Evolutionary conservation across 352 stramenopile species (phyloP), one percentile per base, ranked within the genome.

Genomic region (Phytophthora aleatoria): DNA sequence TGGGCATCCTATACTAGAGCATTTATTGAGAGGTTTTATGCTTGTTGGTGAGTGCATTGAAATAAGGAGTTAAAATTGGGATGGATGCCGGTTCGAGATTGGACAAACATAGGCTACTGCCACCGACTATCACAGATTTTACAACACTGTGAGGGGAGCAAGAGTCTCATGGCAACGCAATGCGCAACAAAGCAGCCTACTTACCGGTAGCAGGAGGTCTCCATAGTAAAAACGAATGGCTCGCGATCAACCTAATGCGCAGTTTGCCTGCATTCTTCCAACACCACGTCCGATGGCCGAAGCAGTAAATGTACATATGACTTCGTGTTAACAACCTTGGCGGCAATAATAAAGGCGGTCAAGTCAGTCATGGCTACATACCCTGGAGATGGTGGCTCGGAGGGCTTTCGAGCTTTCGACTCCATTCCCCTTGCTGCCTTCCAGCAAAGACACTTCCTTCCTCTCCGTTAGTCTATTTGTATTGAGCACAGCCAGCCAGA

Each of bases 81-180:
- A 69, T 69, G 61, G 31, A 16, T 39, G 4, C 11, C 39, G 9
- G n/a, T 36, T 52, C 24, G 20, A 59, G 61, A 69, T 64, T 69
- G 61, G 39, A 48, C 61, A 69, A 69, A 69, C 61, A 69, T 2
- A 38, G 54, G 10, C 61, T 69, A 10, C 39, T 45, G 26, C 31
- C 53, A 47, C 55, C n/a, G 30, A 8, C 10, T 3, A 9, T 33
- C 36, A 60, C 53, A 52, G 1, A 0, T 24, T 9, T n/a, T 52
- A 60, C 53, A 16, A 12, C 2, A n/a, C 26, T 35, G 50, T 66
- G 58, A 61, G 58, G 54, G 41, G 50, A 55, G 41, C 38, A 42
- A 49, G 24, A 55, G 44, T 52, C 20, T 54, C 45, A 54, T 55
- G 39, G 50, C 28, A 62, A 64, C 61, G 55, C 61, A 69, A 65